Base-by-base conservation (phyloP, 1,139 yeast genomes). In the Torulaspora pretoriensis region DNA sequence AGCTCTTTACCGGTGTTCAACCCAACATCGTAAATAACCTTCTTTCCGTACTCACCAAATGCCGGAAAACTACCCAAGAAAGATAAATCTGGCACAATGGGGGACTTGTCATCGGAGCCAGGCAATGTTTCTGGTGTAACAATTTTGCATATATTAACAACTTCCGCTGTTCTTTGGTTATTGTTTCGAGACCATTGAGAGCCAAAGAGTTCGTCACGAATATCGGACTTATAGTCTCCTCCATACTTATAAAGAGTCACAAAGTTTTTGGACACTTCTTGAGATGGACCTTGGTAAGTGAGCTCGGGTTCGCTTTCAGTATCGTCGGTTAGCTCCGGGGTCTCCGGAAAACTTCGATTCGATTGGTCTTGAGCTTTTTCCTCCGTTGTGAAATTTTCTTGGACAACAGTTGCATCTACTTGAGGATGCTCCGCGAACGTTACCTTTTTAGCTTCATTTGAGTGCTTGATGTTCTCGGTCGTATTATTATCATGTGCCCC, bases 211-310 rank as follows among this genome's bases (percentile, higher is more conserved):
- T 73, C 63, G 3, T 69, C 52, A 44, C 77, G 77, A 12, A 80
- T 61, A 12, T 73, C 71, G 23, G 59, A 60, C 25, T 56, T 56
- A 5, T 64, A 54, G 1, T 60, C 63, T 29, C 68, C 67, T 8
- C 70, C 69, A 51, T 79, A 78, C 44, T 77, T 75, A 45, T 76
- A 65, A 37, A 81, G 64, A 8, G 72, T 68, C 0, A 83, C 57
- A 37, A 67, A 67, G 53, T 79, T 78, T 31, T 76, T 70, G 1
- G 78, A 71, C 1, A 81, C 77, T 45, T 73, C 70, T 54, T 81
- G 87, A 2, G 69, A 60, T 1, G 94, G 94, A 0, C 92, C 90
- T 62, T 81, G 81, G 53, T 72, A 78, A 0, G 70, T 52, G 19
- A 43, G 48, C 19, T 47, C 54, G 22, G 56, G 59, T 27, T 49